Percentiles rank a stretch among this genome's conserved stretches.
These are phyloP conservation scores for Fusarium sp. DNA, from an alignment of 2,329 filamentous ascomycete genomes.

Conservation along the genomic window DNA sequence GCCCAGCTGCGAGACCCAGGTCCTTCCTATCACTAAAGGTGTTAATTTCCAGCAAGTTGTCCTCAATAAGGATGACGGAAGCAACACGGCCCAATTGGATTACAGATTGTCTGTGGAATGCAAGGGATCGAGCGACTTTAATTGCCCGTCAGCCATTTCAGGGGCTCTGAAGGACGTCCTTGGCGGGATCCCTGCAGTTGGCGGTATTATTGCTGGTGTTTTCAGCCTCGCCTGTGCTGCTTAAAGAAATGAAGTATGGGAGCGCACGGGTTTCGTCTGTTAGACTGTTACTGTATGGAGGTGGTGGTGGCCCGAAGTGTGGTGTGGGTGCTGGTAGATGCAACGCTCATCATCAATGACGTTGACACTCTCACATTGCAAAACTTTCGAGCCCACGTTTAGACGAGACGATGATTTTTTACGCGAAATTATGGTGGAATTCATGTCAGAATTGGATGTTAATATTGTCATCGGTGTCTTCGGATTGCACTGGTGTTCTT, in stretches of 20 bases:
- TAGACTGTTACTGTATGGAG: background rate
- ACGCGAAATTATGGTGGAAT: background rate
- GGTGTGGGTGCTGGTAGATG: background rate
- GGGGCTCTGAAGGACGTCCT: background rate
- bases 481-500: background rate
- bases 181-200: background rate
- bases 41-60: background rate
- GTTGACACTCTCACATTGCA: background rate
- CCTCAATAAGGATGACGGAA: background rate
- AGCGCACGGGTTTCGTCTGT: background rate
- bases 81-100: background rate
- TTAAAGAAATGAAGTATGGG: background rate
- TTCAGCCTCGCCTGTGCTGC: background rate
- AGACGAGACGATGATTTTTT: background rate
- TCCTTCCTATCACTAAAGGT: background rate
- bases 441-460: background rate
- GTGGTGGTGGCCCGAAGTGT: background rate
- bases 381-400: background rate
- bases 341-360: background rate
- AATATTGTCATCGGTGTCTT: background rate
- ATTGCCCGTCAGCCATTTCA: background rate
- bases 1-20: background rate
- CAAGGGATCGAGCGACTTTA: background rate
- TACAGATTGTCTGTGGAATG: background rate
- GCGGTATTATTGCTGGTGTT: background rate